Base-by-base conservation (phyloP, 2,329 filamentous ascomycete species). In the Tolypocladium sp. region DNA sequence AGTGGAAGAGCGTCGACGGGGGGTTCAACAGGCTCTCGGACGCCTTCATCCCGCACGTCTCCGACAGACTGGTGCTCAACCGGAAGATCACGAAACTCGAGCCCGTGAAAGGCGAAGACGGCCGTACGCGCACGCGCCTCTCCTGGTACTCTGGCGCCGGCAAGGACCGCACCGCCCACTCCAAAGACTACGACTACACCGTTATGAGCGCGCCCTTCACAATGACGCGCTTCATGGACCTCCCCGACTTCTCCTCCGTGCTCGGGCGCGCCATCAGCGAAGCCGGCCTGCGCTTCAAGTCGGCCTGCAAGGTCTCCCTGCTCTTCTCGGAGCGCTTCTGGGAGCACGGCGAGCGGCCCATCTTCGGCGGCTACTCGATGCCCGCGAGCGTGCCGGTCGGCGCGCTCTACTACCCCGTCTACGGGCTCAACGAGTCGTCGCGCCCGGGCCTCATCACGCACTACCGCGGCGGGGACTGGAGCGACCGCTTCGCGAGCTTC, bases 271-370 rank as follows among this genome's bases (percentile, higher is more conserved):
- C 64, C 3, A 70, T 70, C 38, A 62, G 67, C 41, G 62, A 67
- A 3, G 66, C 63, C 1, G 59, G 59, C 7, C 41, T 60, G 22
- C 57, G 65, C 57, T 70, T 66, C 54, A 62, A 61, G 7, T 71
- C 63, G 15, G 64, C 68, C 1, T 63, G 65, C 55, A 73, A 73
- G 64, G 76, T 86, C 2, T 77, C 82, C 0, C 71, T 86, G 4
- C 82, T 82, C 64, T 85, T 83, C 69, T 74, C 81, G 64, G 81
- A 81, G 0, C 78, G 83, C 22, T 69, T 68, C 62, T 69, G 66
- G 67, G 65, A 68, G 42, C 27, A 71, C 60, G 63, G 67, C 15
- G 66, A 68, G 12, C 58, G 61, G 20, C 68, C 67, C 49, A 68
- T 69, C 51, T 69, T 66, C 60, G 69, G 83, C 37, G 82, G 83